phyloP scores from a whole-genome alignment of 2,329 filamentous ascomycete genomes.

The Phyllosticta paracitricarpa region DNA sequence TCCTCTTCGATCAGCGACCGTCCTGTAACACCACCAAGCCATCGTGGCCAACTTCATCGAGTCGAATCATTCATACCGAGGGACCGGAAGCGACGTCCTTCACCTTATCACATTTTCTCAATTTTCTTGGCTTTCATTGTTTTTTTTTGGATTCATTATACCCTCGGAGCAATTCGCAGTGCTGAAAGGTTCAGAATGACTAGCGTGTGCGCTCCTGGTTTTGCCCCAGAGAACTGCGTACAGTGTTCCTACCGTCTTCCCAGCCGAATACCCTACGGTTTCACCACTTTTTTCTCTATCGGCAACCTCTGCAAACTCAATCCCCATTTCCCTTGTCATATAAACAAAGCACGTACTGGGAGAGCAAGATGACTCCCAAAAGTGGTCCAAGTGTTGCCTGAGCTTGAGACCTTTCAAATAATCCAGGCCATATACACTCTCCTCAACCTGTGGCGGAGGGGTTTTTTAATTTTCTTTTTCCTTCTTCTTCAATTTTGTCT shows the following conservation, averaged over 20 bases:
- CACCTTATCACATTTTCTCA: constrained; percentile 1
- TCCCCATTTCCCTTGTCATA: neutral
- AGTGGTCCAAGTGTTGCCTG: neutral
- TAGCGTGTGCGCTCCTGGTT: neutral
- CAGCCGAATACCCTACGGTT: neutral
- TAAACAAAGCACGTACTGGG: neutral
- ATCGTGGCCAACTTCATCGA: neutral
- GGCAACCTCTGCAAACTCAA: neutral
- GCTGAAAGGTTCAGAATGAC: constrained; percentile 9
- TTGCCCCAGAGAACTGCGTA: neutral
- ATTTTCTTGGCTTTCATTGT: neutral
- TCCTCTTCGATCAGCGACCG: neutral
- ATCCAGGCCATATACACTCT: neutral
- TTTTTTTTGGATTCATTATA: constrained; percentile 11
- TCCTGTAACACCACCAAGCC: neutral
- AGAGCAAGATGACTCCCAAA: neutral
- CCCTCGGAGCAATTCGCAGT: constrained; percentile 10
- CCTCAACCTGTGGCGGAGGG: neutral
- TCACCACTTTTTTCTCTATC: neutral
- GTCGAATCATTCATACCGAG: neutral
- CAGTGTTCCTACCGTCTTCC: neutral
- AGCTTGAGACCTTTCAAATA: neutral
- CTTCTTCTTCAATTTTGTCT: neutral
- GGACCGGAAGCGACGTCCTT: neutral
- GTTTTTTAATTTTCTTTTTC: no score